These are phyloP conservation scores for Cutaneotrichosporon cutaneum DNA, from an alignment of 1,284 basidiomycete genomes.

Conservation along the genomic window DNA sequence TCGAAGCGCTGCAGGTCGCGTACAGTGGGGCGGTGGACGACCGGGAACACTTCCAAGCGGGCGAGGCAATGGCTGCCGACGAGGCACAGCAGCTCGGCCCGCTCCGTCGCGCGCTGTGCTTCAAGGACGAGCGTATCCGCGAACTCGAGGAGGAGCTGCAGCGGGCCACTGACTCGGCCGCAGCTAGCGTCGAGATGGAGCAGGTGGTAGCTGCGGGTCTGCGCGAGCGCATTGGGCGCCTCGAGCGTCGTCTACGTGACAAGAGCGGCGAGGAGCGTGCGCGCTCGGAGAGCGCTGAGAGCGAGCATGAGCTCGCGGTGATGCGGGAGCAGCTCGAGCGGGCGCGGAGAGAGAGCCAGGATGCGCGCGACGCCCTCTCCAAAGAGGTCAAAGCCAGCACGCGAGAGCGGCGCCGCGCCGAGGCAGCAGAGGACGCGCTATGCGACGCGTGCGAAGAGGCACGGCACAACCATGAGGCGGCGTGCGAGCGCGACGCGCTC, in stretches of 20 bases:
- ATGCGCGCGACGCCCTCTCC: conserved; percentile 2
- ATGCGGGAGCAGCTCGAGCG: not conserved
- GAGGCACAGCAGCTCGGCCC: conserved; percentile 30
- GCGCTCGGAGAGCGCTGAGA: not conserved
- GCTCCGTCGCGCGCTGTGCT: conserved; percentile 30
- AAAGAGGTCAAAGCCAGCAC: not conserved
- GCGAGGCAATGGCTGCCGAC: conserved; percentile 1
- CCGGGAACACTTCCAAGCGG: conserved; percentile 15
- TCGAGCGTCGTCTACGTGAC: conserved; percentile 14
- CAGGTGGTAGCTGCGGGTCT: conserved; percentile 26
- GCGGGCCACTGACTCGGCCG: conserved; percentile 13
- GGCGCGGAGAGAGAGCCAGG: conserved; percentile 1
- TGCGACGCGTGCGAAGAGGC: conserved; percentile 13
- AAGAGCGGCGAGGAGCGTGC: not conserved
- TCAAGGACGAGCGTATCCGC: conserved; percentile 25
- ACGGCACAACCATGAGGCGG: not conserved
- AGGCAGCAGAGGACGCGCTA: conserved; percentile 2
- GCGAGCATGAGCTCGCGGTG: conserved; percentile 9
- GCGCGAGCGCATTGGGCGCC: conserved; percentile 26
- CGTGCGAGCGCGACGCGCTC: conserved; percentile 8
- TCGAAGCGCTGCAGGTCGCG: conserved; percentile 27
- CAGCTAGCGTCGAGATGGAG: conserved; percentile 26
- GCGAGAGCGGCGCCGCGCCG: not conserved
- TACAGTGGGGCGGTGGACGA: conserved; percentile 18
- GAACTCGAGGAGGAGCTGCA: conserved; percentile 19